Conservation (phyloP, 73 alveolate genomes). For the Uronychia binucleata region DNA sequence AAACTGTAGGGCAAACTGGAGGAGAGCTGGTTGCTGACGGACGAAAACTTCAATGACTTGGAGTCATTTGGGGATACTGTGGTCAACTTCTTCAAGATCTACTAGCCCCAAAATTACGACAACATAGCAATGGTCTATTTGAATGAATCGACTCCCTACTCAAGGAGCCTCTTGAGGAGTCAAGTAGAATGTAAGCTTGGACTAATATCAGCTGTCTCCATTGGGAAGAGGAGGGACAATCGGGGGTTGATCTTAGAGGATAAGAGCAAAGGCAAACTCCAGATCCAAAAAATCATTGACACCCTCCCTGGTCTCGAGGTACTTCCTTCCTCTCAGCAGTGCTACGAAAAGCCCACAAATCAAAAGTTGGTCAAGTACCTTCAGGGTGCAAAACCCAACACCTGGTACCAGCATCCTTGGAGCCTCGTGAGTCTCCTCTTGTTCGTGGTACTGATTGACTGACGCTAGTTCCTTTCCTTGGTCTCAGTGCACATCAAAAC, state of each 20-base stretch:
- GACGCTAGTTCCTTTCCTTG: not conserved
- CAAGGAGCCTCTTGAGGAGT: not conserved
- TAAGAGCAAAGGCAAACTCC: not conserved
- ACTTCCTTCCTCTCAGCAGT: too few relatives aligned
- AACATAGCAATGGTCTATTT: slow-evolving; percentile 1
- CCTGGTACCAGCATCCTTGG: not conserved
- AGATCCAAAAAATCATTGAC: not conserved
- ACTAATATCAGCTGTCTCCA: not conserved
- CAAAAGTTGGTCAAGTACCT: not conserved
- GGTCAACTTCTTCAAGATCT: not conserved
- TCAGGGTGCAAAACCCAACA: not conserved
- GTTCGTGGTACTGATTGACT: not conserved
- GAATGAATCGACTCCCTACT: not conserved
- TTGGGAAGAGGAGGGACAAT: not conserved
- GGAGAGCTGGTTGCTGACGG: not conserved
- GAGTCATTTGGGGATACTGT: slow-evolving; percentile 7
- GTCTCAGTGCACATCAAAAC: not conserved
- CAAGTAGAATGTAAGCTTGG: not conserved
- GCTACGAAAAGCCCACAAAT: too few relatives aligned
- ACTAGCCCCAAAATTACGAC: not conserved
- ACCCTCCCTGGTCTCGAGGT: not conserved
- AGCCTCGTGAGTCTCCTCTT: not conserved
- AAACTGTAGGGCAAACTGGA: not conserved
- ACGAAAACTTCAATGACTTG: not conserved
- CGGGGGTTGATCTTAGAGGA: not conserved